These are phyloP conservation scores for Paecilomyces sp. DNA, from an alignment of 2,329 filamentous ascomycete species.

Conservation along the genomic window DNA sequence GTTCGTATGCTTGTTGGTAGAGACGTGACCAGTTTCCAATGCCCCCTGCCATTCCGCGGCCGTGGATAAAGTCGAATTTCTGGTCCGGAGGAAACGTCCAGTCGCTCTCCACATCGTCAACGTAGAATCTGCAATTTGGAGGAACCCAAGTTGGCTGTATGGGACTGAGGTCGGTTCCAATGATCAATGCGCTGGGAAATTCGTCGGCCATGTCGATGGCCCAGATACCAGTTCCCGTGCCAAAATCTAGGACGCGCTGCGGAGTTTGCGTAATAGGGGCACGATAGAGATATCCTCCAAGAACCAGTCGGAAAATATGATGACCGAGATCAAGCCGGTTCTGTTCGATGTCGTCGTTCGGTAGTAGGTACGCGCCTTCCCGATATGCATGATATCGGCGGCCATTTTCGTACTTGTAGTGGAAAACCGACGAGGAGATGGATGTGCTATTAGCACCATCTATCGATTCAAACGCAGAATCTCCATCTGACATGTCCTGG, in stretches of 20 bases:
- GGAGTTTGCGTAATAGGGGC: slow-evolving; percentile 14
- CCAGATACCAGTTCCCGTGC: slow-evolving; percentile 38
- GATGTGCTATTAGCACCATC: slow-evolving; percentile 11
- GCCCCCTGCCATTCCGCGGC: slow-evolving; percentile 17
- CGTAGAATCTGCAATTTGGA: slow-evolving; percentile 24
- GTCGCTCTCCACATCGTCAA: slow-evolving; percentile 24
- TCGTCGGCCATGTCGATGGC: slow-evolving; percentile 36
- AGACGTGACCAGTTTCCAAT: slow-evolving; percentile 15
- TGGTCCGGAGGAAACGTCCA: slow-evolving; percentile 15
- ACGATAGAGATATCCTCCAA: slow-evolving; percentile 16
- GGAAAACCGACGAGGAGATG: slow-evolving; percentile 18
- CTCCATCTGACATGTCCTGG: background rate
- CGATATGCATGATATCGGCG: slow-evolving; percentile 27
- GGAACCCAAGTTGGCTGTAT: slow-evolving; percentile 28
- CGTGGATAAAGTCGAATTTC: slow-evolving; percentile 25
- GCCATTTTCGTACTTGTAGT: slow-evolving; percentile 33
- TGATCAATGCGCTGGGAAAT: slow-evolving; percentile 26
- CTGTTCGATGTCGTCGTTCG: slow-evolving; percentile 28
- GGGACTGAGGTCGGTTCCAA: slow-evolving; percentile 32
- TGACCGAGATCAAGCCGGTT: slow-evolving; percentile 20
- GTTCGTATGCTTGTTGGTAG: slow-evolving; percentile 12
- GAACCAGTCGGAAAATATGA: slow-evolving; percentile 17
- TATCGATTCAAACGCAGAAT: slow-evolving; percentile 3
- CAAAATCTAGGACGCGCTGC: slow-evolving; percentile 31
- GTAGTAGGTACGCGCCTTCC: slow-evolving; percentile 17